Evolutionary conservation across 768 basidiomycete genomes (phyloP).

Genomic region (Suillus subaureus): DNA sequence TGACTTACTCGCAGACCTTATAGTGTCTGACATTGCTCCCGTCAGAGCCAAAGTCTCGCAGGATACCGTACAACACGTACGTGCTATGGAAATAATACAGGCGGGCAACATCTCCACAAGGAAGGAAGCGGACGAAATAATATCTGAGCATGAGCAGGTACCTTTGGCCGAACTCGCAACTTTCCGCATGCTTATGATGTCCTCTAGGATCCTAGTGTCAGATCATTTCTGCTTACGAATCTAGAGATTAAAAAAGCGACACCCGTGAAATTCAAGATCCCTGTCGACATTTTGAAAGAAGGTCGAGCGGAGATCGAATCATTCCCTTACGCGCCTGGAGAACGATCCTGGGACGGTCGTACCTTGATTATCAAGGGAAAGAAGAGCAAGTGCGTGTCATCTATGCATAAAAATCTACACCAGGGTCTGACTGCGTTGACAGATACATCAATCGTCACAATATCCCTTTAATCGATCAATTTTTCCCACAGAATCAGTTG

Average conservation of each 20-base stretch:
- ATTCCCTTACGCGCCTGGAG: constrained; percentile 71
- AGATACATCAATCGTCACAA: constrained; percentile 81
- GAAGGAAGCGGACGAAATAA: constrained; percentile 67
- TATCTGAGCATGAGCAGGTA: constrained; percentile 67
- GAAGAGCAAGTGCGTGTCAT: constrained; percentile 62
- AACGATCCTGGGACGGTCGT: constrained; percentile 55
- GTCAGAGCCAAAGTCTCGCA: constrained; percentile 53
- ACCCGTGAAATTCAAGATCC: constrained; percentile 68
- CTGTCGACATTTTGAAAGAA: constrained; percentile 63
- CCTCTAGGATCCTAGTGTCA: constrained; percentile 67
- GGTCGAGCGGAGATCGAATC: constrained; percentile 70
- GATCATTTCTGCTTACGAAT: constrained; percentile 89
- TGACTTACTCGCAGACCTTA: constrained; percentile 52
- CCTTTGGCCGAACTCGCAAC: constrained; percentile 15
- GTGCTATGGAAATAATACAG: constrained; percentile 77
- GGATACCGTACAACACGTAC: constrained; percentile 69
- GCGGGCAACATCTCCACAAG: constrained; percentile 56
- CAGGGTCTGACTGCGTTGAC: constrained; percentile 11
- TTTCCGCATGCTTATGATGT: constrained; percentile 10
- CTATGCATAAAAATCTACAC: background rate
- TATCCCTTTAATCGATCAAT: constrained; percentile 55
- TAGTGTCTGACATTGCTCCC: constrained; percentile 85
- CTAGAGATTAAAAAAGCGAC: constrained; percentile 42
- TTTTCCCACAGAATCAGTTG: constrained; percentile 73
- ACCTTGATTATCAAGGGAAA: constrained; percentile 78